Conservation (phyloP, 345 rosid species). For the Brassica cretica region DNA sequence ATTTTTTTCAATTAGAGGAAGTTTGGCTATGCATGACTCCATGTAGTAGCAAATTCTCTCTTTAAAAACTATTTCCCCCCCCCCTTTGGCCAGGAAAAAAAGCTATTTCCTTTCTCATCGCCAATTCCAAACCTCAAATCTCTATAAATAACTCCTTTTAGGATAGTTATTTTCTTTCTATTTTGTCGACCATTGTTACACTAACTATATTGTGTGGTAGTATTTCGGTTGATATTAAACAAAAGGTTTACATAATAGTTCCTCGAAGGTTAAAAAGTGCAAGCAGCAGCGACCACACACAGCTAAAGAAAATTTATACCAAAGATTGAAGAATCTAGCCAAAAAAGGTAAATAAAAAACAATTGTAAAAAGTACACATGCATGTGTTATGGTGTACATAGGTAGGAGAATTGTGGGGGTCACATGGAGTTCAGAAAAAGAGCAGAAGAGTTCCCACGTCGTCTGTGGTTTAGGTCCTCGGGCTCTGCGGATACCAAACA, state of each 20-base stretch:
- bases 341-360: background rate
- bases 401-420: constrained; percentile 36
- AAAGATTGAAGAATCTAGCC: background rate
- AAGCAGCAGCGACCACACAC: constrained; percentile 2
- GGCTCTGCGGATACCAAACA: constrained; percentile 53
- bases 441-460: constrained; percentile 45
- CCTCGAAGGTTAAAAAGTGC: constrained; percentile 7
- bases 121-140: too few relatives aligned
- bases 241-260: background rate
- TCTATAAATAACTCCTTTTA: too few relatives aligned
- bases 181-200: background rate
- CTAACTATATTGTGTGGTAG: background rate
- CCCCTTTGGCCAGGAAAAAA: background rate
- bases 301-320: background rate
- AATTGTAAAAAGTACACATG: background rate
- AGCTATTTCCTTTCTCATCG: background rate
- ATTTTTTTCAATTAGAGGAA: background rate
- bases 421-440: constrained; percentile 42
- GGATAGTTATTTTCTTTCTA: too few relatives aligned
- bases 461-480: constrained; percentile 39
- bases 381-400: background rate
- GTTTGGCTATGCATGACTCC: background rate
- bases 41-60: background rate
- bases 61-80: background rate
- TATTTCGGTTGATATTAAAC: background rate